Base-by-base conservation (phyloP, 139 green algal genomes). In the Gonium pectorale region DNA sequence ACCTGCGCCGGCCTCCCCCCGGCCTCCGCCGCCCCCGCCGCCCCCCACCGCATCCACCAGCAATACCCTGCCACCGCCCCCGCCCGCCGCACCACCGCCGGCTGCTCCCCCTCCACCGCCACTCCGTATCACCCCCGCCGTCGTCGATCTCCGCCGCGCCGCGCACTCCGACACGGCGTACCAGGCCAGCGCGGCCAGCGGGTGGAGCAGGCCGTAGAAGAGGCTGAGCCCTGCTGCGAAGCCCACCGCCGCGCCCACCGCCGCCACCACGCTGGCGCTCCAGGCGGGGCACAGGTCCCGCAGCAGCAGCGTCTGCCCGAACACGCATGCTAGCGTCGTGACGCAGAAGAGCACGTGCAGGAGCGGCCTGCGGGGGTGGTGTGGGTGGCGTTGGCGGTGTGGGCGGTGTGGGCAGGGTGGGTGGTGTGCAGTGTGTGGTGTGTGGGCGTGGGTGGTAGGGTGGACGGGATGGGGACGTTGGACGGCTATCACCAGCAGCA, bases 171-270 rank as follows among this genome's bases (percentile, higher is more conserved):
- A 11, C 75, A 35, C 22, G 26, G 17, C n/a, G 27, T 63, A 29
- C 59, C 75, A 22, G 3, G 44, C 26, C 75, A 82, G 75, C 1
- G 41, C 59, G 13, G 31, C 27, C 41, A 71, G 41, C 1, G 75
- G 75, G 40, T 72, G 35, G 8, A 82, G n/a, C 26, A 82, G 17
- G 17, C 75, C 75, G 75, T 82, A 82, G 75, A 82, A 82, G 29
- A 82, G n/a, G 15, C 40, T 44, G 29, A 0, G 6, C 7, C 75
- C 75, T 1, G 75, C 40, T 13, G 51, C 17, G 75, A 82, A 82
- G 59, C 75, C 75, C 75, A 82, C n/a, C 17, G 26, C 38, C 26
- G 75, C 46, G 17, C 75, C 75, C 59, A 71, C n/a, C 3, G n/a
- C 27, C 26, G 59, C 75, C 75, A 82, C 59, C 26, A 60, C 27